Percentiles rank a stretch among this genome's conserved stretches.
These are phyloP conservation scores for Colletotrichum orchidophilum DNA, from an alignment of 2,329 filamentous ascomycete genomes.

Conservation along the genomic window DNA sequence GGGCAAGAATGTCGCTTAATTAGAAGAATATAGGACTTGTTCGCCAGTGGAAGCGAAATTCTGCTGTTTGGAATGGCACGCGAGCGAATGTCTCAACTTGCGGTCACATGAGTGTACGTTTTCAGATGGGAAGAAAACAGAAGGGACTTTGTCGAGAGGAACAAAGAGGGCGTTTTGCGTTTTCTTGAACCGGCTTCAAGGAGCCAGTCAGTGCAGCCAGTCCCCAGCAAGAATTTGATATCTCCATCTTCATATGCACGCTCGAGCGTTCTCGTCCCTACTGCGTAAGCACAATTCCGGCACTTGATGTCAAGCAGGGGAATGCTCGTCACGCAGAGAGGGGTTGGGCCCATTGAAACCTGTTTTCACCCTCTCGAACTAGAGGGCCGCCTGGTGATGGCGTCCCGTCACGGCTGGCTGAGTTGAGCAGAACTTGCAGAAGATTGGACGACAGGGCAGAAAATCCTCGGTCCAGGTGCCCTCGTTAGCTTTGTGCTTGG, in stretches of 20 bases:
- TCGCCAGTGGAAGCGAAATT: slow-evolving; percentile 1
- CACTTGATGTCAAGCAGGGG: slow-evolving; percentile 5
- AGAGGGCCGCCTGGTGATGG: not conserved
- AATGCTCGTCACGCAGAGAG: slow-evolving; percentile 15
- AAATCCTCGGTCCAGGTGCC: not conserved
- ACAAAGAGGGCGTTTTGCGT: not conserved
- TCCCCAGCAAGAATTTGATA: not conserved
- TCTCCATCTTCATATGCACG: slow-evolving; percentile 8
- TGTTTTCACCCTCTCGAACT: slow-evolving; percentile 3
- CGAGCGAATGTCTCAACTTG: slow-evolving; percentile 12
- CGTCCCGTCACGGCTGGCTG: not conserved
- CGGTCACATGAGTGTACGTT: slow-evolving; percentile 6
- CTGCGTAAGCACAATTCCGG: not conserved
- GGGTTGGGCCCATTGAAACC: slow-evolving; percentile 18
- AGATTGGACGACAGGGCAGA: slow-evolving; percentile 18
- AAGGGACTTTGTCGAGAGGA: not conserved
- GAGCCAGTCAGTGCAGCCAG: not conserved
- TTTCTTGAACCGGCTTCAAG: slow-evolving; percentile 6
- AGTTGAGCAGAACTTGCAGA: not conserved
- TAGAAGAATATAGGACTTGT: not conserved
- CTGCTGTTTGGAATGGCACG: not conserved
- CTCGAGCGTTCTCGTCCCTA: slow-evolving; percentile 18
- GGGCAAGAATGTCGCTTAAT: not conserved
- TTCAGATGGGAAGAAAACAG: not conserved
- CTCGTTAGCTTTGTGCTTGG: slow-evolving; percentile 20